Evolutionary conservation across 768 basidiomycete genomes (phyloP).

Genomic region (Termitomyces sp.): DNA sequence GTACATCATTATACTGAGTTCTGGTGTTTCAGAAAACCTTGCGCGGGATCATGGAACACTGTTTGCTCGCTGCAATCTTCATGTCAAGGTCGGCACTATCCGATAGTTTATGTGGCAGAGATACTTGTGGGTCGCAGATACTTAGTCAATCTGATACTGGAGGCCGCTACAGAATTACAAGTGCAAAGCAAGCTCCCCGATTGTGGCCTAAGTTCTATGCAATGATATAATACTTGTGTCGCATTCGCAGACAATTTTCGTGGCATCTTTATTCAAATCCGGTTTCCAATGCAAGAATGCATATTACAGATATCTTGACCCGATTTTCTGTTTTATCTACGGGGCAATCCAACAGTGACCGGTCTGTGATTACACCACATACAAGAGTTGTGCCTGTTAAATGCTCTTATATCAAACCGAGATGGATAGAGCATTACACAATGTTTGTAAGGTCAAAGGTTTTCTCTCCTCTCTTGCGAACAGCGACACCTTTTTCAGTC

Average conservation of each 20-base stretch:
- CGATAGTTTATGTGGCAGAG: background rate
- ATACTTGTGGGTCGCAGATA: background rate
- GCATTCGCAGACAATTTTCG: background rate
- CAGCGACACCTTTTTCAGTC: constrained; percentile 91
- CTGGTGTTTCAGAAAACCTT: background rate
- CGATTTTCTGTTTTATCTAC: background rate
- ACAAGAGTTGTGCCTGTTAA: background rate
- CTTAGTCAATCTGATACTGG: background rate
- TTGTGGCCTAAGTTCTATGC: background rate
- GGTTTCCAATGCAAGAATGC: background rate
- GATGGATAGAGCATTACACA: constrained; percentile 26
- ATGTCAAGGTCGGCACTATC: background rate
- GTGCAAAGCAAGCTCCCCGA: too few species aligned
- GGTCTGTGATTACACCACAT: background rate
- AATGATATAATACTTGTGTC: background rate
- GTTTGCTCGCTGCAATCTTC: background rate
- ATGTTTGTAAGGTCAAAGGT: constrained; percentile 61
- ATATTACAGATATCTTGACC: background rate
- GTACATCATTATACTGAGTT: constrained; percentile 20
- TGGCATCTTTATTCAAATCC: background rate
- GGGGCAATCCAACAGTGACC: background rate
- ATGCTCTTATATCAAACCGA: background rate
- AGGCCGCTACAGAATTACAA: too few species aligned
- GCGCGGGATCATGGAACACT: constrained; percentile 11
- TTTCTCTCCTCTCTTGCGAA: constrained; percentile 51